Base-by-base conservation (phyloP, 2,329 filamentous ascomycete species). In the Penicillium sumatraense region DNA sequence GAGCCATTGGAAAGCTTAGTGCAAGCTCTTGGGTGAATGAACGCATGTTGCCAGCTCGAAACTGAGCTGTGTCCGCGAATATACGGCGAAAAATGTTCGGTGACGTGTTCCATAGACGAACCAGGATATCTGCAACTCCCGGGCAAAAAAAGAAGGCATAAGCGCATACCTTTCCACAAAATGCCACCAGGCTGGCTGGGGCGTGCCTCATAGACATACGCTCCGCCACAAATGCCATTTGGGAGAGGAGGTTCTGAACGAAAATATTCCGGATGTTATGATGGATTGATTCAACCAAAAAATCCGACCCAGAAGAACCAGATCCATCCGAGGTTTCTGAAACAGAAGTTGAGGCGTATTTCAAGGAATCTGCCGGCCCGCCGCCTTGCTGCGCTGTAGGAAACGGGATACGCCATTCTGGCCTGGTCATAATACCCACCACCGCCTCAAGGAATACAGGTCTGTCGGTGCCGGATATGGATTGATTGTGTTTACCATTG, bases 111-210 rank as follows among this genome's bases (percentile, higher is more conserved):
- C 93, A 96, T 5, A 96, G 78, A 14, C 91, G 86, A 23, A 93
- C 85, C 46, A 96, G 80, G 48, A 96, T 85, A 67, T 96, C 91
- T 7, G 91, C 89, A 51, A 96, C 85, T 4, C 91, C 91, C 0
- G 91, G 91, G 24, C 90, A 93, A 67, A 96, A 97, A 76, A 93
- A 95, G 74, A 96, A 96, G 26, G 91, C 92, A 72, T 96, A 96
- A 2, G 93, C 92, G 68, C 90, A 93, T 3, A 91, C 90, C 74
- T 95, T 96, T 56, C 91, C 93, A 51, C 90, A 91, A 70, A 96
- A 96, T 26, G 89, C 89, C 54, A 96, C 90, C 55, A 92, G 73
- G 63, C 86, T 89, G 36, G 85, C 84, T 35, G 86, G 83, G 9
- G 86, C 85, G 66, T 91, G 89, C 46, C 90, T 85, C 66, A 90